Evolutionary conservation across 1,284 basidiomycete genomes (phyloP), one percentile per base, ranked within the genome.

Genomic region (Ceratobasidium sp.): DNA sequence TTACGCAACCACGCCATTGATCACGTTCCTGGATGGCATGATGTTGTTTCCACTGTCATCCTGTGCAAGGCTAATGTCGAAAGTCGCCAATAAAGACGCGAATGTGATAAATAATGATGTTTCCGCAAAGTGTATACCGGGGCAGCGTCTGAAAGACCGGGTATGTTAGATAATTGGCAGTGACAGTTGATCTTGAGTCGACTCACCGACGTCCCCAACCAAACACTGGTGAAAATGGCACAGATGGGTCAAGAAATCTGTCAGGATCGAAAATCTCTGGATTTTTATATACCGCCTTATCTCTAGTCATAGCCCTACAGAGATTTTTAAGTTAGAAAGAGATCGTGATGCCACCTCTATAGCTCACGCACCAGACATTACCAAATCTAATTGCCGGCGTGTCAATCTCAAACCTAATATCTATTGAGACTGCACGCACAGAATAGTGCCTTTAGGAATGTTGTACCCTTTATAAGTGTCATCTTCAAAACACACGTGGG

Each of bases 131-230:
- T 71, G 57, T 7, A 71, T 32, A 32, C 67, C 67, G 4, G 67
- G 67, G 46, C 67, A 71, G 21, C 35, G 13, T 14, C 71, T 72
- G 30, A 6, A 26, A 6, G 2, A 58, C 3, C 4, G 18, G 11
- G 1, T 1, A 30, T 16, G 44, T 63, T 16, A 63, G 67, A 35
- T 4, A 4, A 13, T 58, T 58, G 6, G n/a, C n/a, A n/a, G 13
- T 41, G 30, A 21, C 55, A 41, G 5, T 7, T 38, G 32, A 8
- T 14, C 14, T 28, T 4, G 14, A 55, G 7, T 54, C 30, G 13
- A 35, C 67, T 30, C 14, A 71, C 67, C 67, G 54, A 38, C 67
- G 43, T 28, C 67, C 67, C 67, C 67, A 71, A n/a, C 67, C 67
- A 59, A 70, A 70, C n/a, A 35, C 47, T 21, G 67, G 67, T 16